phyloP scores from a whole-genome alignment of 1,139 yeast genomes.

The Insectozyma bohioensis region DNA sequence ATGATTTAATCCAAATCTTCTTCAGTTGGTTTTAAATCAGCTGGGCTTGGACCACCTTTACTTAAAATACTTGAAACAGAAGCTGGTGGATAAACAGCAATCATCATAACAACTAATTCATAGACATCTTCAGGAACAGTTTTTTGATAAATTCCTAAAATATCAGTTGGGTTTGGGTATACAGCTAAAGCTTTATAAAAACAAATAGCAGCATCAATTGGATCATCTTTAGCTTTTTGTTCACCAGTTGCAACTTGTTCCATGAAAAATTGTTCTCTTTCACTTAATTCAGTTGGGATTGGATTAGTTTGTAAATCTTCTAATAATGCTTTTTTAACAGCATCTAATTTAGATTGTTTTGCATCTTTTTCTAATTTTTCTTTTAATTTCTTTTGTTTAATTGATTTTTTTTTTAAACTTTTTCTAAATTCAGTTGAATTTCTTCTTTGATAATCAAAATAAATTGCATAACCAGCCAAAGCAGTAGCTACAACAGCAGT shows the following conservation, averaged over 20 bases:
- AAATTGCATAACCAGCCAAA: conserved; percentile 72
- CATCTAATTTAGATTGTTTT: conserved; percentile 59
- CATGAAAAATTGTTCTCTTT: conserved; percentile 77
- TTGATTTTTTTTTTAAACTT: conserved; percentile 61
- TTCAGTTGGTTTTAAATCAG: conserved; percentile 29
- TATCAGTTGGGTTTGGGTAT: conserved; percentile 92
- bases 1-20: conserved; percentile 43
- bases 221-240: conserved; percentile 57
- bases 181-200: conserved; percentile 95
- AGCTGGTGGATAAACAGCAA: conserved; percentile 85
- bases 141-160: conserved; percentile 85
- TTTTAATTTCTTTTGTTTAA: conserved; percentile 57
- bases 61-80: conserved; percentile 71
- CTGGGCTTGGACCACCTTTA: conserved; percentile 21
- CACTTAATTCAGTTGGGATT: conserved; percentile 67
- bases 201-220: conserved; percentile 77
- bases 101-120: conserved; percentile 82
- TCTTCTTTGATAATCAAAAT: conserved; percentile 92
- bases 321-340: conserved; percentile 60
- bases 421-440: conserved; percentile 78
- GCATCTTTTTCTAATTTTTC: conserved; percentile 58
- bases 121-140: conserved; percentile 79
- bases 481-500: conserved; percentile 57
- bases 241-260: conserved; percentile 85
- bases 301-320: conserved; percentile 70